These are phyloP conservation scores for Clavulina sp. DNA, from an alignment of 768 basidiomycete species.

Conservation along the genomic window DNA sequence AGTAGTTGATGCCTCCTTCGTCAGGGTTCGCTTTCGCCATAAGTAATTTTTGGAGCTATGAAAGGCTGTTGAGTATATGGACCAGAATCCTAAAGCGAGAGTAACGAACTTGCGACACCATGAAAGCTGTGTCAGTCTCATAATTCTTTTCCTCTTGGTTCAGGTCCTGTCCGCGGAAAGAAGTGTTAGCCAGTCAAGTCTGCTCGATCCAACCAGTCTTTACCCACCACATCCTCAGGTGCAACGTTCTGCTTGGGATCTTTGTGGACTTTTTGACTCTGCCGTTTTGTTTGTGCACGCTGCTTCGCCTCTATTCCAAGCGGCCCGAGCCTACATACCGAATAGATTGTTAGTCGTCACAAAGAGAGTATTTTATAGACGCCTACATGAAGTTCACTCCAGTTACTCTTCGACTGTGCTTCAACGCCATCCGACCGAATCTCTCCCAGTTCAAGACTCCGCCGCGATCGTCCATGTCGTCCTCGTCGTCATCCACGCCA, in stretches of 20 bases:
- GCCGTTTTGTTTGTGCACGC: constrained; percentile 40
- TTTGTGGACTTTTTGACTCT: constrained; percentile 57
- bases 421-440: constrained; percentile 69
- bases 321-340: constrained; percentile 65
- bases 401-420: constrained; percentile 61
- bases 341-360: constrained; percentile 11
- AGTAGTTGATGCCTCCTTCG: constrained; percentile 36
- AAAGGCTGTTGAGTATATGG: not conserved
- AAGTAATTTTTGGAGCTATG: constrained; percentile 32
- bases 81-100: not conserved
- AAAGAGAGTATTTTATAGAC: not conserved
- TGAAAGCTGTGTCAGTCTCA: constrained; percentile 79
- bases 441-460: constrained; percentile 59
- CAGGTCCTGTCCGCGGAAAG: not conserved
- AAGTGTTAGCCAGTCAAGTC: not conserved
- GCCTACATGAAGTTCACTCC: constrained; percentile 73
- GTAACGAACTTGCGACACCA: constrained; percentile 58
- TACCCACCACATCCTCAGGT: constrained; percentile 40
- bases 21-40: constrained; percentile 30
- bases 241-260: constrained; percentile 36
- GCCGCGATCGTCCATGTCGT: constrained; percentile 14
- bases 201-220: not conserved
- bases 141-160: constrained; percentile 69
- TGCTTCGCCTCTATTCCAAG: constrained; percentile 75
- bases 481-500: constrained; percentile 24